Conservation (phyloP, 768 basidiomycete genomes). For the Ramaria sp. region DNA sequence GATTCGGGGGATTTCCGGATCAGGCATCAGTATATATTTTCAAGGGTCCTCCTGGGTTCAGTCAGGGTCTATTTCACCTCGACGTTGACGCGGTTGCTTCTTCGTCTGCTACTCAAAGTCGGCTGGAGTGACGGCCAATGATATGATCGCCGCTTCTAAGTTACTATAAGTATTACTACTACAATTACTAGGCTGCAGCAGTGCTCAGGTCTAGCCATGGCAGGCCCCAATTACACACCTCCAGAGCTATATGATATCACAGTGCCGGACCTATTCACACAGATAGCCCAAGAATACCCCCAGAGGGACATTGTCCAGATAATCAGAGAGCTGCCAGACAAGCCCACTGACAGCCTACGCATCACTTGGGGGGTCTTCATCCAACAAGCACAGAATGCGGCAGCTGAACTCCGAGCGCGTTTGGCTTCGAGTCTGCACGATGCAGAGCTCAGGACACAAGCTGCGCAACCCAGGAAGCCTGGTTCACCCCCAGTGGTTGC, state of each 20-base stretch:
- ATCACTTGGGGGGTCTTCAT: neutral
- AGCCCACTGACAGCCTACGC: neutral
- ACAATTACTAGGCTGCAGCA: too few species aligned
- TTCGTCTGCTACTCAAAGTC: too few species aligned
- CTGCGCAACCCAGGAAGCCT: neutral
- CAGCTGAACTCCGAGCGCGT: neutral
- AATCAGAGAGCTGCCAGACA: neutral
- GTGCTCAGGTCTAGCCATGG: neutral
- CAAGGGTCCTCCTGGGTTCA: too few species aligned
- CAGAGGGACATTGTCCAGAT: neutral
- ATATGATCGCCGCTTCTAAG: too few species aligned
- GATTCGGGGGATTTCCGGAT: too few species aligned
- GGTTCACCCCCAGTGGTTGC: neutral
- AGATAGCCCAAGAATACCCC: neutral
- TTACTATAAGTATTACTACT: too few species aligned
- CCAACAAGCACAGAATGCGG: slow-evolving; percentile 2
- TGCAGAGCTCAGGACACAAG: neutral
- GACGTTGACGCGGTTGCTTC: too few species aligned
- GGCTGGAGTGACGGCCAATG: too few species aligned
- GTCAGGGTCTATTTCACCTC: too few species aligned
- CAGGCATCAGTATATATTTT: too few species aligned
- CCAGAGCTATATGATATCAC: neutral
- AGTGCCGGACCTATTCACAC: neutral
- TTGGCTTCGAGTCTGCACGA: neutral
- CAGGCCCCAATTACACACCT: neutral